phyloP scores from a whole-genome alignment of 768 basidiomycete species.

The Tylopilus intermedius region DNA sequence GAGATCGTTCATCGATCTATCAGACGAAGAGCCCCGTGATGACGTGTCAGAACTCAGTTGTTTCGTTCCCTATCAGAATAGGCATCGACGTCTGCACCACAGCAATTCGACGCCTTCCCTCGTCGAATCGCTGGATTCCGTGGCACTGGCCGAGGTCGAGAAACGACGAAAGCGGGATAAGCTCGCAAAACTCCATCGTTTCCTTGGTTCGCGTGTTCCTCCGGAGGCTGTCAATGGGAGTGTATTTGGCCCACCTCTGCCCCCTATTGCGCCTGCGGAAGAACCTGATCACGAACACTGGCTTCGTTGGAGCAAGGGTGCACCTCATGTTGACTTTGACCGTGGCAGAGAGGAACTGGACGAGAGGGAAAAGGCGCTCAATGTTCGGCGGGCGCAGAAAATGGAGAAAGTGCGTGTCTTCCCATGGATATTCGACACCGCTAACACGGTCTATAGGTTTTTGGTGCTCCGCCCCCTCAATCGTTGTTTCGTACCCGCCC shows the following conservation, averaged over 20 bases:
- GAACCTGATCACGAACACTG: conserved; percentile 36
- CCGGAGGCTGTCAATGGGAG: conserved; percentile 58
- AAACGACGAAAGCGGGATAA: conserved; percentile 68
- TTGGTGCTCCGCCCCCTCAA: conserved; percentile 68
- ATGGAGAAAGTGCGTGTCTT: conserved; percentile 70
- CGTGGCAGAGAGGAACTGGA: conserved; percentile 66
- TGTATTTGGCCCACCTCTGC: conserved; percentile 29
- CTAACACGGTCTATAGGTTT: conserved; percentile 47
- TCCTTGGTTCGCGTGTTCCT: conserved; percentile 79
- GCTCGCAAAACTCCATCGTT: conserved; percentile 78
- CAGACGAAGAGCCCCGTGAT: conserved; percentile 49
- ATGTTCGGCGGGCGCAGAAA: conserved; percentile 75
- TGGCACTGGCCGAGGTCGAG: conserved; percentile 56
- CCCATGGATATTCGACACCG: neutral
- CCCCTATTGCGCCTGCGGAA: conserved; percentile 26
- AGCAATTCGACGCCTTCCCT: conserved; percentile 44
- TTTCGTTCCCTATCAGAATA: conserved; percentile 24
- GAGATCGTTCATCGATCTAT: conserved; percentile 58
- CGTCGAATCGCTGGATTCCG: conserved; percentile 45
- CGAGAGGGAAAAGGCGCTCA: conserved; percentile 70
- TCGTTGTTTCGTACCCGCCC: conserved; percentile 69
- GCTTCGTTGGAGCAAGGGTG: conserved; percentile 45
- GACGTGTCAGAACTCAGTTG: conserved; percentile 31
- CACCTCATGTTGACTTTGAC: conserved; percentile 50
- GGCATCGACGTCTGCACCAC: conserved; percentile 22